phyloP scores from a whole-genome alignment of 768 basidiomycete species.

The Leccinum subgranulosum region DNA sequence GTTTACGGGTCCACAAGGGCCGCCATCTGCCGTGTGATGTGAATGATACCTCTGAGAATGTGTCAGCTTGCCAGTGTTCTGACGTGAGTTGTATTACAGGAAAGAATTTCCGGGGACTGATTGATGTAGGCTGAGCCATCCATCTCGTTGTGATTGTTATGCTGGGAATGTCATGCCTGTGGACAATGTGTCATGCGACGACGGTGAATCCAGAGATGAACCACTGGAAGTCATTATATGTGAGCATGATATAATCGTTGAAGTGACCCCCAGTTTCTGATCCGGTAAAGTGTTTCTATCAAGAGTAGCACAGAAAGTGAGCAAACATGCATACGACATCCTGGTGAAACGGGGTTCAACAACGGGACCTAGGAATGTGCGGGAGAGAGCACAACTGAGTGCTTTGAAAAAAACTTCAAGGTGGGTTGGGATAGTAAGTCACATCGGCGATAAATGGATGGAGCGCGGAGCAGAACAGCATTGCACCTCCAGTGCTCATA shows the following conservation, averaged over 20 bases:
- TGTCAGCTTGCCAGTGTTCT: slow-evolving; percentile 32
- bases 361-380: not conserved
- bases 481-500: not conserved
- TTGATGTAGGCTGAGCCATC: slow-evolving; percentile 36
- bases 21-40: slow-evolving; percentile 31
- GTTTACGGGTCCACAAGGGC: slow-evolving; percentile 39
- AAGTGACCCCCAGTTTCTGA: slow-evolving; percentile 6
- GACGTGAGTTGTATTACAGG: slow-evolving; percentile 30
- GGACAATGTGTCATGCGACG: not conserved
- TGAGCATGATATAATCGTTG: slow-evolving; percentile 18
- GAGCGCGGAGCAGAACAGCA: not conserved
- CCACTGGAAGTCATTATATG: slow-evolving; percentile 18
- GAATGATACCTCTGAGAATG: slow-evolving; percentile 38
- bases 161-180: slow-evolving; percentile 26
- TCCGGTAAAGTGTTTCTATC: slow-evolving; percentile 38
- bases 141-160: slow-evolving; percentile 13
- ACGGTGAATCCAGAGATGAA: not conserved
- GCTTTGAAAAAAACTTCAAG: not conserved
- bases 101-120: slow-evolving; percentile 35
- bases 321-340: not conserved
- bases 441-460: not conserved
- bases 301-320: slow-evolving; percentile 29
- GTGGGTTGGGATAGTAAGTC: not conserved
- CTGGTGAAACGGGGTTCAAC: not conserved
- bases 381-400: not conserved